These are phyloP conservation scores for Lactarius deliciosus DNA, from an alignment of 768 basidiomycete genomes.

Conservation along the genomic window DNA sequence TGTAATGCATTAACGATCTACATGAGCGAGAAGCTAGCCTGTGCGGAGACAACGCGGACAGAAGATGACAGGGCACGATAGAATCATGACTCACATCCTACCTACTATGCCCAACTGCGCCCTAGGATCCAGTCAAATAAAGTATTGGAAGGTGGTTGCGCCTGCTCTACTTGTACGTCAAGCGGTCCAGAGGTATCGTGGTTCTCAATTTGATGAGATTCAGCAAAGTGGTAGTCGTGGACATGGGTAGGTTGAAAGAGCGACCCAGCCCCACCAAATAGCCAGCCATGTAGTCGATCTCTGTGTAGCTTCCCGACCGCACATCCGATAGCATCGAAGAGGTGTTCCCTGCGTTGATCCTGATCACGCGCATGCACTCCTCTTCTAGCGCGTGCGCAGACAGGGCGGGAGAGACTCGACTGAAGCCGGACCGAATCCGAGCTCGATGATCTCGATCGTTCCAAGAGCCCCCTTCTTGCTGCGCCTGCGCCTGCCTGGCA, in stretches of 20 bases:
- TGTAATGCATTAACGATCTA: neutral
- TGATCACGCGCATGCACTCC: slow-evolving; percentile 59
- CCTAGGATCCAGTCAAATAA: neutral
- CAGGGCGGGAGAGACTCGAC: slow-evolving; percentile 49
- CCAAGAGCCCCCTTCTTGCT: slow-evolving; percentile 39
- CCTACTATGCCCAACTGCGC: neutral
- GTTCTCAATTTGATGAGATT: slow-evolving; percentile 61
- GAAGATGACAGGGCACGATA: neutral
- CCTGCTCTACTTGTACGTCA: slow-evolving; percentile 27
- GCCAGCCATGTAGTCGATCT: slow-evolving; percentile 82
- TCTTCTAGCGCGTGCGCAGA: slow-evolving; percentile 45
- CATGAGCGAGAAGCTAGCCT: neutral
- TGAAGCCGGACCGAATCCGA: slow-evolving; percentile 32
- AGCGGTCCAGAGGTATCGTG: slow-evolving; percentile 54
- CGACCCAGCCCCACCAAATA: slow-evolving; percentile 67
- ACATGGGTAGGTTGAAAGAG: slow-evolving; percentile 55
- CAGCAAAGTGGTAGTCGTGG: slow-evolving; percentile 53
- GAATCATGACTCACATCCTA: neutral
- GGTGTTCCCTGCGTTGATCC: slow-evolving; percentile 60
- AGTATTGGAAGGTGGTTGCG: neutral
- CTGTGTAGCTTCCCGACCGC: slow-evolving; percentile 58
- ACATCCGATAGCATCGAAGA: slow-evolving; percentile 84
- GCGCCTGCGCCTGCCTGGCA: slow-evolving; percentile 49
- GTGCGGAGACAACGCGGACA: neutral
- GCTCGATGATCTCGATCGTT: slow-evolving; percentile 29